phyloP scores from a whole-genome alignment of 2,329 filamentous ascomycete species.

The Pseudovirgaria hyperparasitica region DNA sequence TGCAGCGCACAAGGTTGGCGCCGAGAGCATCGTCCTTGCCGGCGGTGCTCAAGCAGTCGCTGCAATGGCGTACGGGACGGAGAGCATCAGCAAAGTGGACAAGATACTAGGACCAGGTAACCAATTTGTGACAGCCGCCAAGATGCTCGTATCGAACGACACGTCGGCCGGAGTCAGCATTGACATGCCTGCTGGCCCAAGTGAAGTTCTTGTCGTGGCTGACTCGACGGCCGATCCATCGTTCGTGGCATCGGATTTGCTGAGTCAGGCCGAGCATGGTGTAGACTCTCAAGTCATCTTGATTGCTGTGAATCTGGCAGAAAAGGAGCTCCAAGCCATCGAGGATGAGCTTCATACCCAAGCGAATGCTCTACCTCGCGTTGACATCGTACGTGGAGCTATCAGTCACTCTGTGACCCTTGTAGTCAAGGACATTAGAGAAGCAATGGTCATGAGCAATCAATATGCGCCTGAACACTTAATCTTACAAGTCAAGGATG shows the following conservation, averaged over 20 bases:
- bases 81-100: conserved; percentile 90
- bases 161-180: conserved; percentile 91
- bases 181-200: conserved; percentile 96
- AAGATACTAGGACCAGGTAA: conserved; percentile 97
- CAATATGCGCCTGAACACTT: conserved; percentile 92
- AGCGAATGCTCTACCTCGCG: conserved; percentile 73
- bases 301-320: conserved; percentile 68
- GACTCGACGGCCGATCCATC: conserved; percentile 80
- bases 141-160: conserved; percentile 97
- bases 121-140: conserved; percentile 95
- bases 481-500: conserved; percentile 76
- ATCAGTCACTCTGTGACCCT: conserved; percentile 90
- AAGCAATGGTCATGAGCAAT: conserved; percentile 76
- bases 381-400: conserved; percentile 82
- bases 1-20: conserved; percentile 89
- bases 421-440: conserved; percentile 57
- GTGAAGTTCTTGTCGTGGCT: conserved; percentile 91
- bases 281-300: conserved; percentile 91
- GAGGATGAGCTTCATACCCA: conserved; percentile 85
- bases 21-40: conserved; percentile 88
- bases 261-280: conserved; percentile 94
- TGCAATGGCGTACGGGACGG: conserved; percentile 93
- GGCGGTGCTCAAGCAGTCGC: conserved; percentile 93
- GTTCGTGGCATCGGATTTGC: conserved; percentile 87
- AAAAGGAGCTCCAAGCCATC: conserved; percentile 64